A percentile compares a stretch with the other conserved stretches of the same genome.
Evolutionary conservation across 2,329 filamentous ascomycete species (phyloP).

Genomic region (Leptographium lundbergii): DNA sequence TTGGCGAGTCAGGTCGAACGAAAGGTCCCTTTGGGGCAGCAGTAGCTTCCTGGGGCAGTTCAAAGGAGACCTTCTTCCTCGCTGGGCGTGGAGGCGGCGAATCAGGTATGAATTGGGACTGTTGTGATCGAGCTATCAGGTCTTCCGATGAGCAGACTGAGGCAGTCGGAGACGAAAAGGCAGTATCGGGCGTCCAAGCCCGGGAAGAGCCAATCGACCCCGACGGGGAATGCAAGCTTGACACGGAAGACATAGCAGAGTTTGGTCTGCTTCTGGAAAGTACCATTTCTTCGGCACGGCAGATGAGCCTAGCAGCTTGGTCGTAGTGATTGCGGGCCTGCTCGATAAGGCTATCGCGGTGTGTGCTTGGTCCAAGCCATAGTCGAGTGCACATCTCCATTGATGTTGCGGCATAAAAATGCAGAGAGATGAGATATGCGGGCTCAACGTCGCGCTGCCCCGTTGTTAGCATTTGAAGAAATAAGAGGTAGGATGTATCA

Average conservation of each 20-base stretch:
- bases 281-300: slow-evolving; percentile 29
- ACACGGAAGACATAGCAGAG: slow-evolving; percentile 22
- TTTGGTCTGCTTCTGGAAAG: slow-evolving; percentile 23
- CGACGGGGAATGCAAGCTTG: slow-evolving; percentile 32
- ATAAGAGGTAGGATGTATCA: background rate
- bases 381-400: slow-evolving; percentile 42
- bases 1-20: slow-evolving; percentile 47
- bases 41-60: slow-evolving; percentile 20
- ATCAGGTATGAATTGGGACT: slow-evolving; percentile 1
- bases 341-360: slow-evolving; percentile 34
- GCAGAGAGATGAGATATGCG: slow-evolving; percentile 43
- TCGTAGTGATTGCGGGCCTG: slow-evolving; percentile 41
- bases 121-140: slow-evolving; percentile 14
- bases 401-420: slow-evolving; percentile 50
- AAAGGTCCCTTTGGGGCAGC: slow-evolving; percentile 20
- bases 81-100: slow-evolving; percentile 13
- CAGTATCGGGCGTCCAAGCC: slow-evolving; percentile 27
- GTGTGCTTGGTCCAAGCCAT: slow-evolving; percentile 30
- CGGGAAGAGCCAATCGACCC: slow-evolving; percentile 30
- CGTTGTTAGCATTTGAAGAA: background rate
- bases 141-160: slow-evolving; percentile 28
- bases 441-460: slow-evolving; percentile 28
- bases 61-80: slow-evolving; percentile 32
- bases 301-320: slow-evolving; percentile 33
- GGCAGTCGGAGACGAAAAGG: slow-evolving; percentile 33